Evolutionary conservation across 164 flowering plant genomes (phyloP), one percentile per base, ranked within the genome.

Genomic region (Vitis labrusca): DNA sequence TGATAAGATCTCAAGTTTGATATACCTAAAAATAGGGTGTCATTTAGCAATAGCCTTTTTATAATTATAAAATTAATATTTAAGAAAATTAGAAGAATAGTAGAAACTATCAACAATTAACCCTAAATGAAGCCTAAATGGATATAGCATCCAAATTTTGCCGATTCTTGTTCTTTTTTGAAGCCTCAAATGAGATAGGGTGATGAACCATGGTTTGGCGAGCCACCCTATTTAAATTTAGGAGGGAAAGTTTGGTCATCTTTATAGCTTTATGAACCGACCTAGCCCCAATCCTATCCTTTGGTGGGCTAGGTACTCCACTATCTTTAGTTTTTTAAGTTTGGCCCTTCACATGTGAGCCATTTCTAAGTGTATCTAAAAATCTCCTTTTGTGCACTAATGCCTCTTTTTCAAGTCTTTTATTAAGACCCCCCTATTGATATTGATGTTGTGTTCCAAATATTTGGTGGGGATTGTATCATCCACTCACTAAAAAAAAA

Each of bases 381-480:
- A 65, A 69, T 61, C 60, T 70, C 61, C 65, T 64, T 58, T 70
- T 27, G 2, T 51, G 66, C 73, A 69, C 70, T 70, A 57, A 50
- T 69, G 1, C 11, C 2, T 58, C 23, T 29, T n/a, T 58, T 52
- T 30, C 30, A 15, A 1, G 16, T 16, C 44, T 62, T 54, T 61
- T 44, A 23, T 54, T 59, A 57, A 57, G 62, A 52, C 29, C 52
- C 56, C 5, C 13, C 61, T 53, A 30, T 37, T 29, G 32, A 32
- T 32, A 32, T 32, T 32, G 44, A 32, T 13, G 13, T 44, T 63
- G 44, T 32, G 44, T 56, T 13, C 1, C 1, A 12, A 56, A 50
- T 53, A 63, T 73, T 74, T 65, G 71, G 66, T 75, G 78, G 73
- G 70, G 53, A 55, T 52, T 55, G 70, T 75, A 63, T 70, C 67